Evolutionary conservation across 73 alveolate genomes (phyloP).

Genomic region (Tetrahymena elliotti): DNA sequence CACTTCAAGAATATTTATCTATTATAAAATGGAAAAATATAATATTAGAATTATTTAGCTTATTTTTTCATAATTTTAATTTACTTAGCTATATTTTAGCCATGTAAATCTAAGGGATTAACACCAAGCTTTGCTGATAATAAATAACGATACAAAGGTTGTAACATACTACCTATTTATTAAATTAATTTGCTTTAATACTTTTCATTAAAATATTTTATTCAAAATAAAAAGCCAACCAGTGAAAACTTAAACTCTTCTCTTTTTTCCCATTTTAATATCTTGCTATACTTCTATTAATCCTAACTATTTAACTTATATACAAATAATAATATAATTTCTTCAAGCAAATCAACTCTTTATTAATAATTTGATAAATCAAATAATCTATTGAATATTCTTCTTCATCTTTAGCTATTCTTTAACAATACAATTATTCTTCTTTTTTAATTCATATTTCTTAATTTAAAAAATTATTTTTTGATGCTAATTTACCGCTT

Average conservation of each 20-base stretch:
- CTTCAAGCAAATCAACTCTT: neutral
- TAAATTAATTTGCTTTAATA: neutral
- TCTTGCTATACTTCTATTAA: neutral
- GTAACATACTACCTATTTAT: neutral
- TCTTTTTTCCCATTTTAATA: neutral
- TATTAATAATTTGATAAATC: neutral
- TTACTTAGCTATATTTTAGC: neutral
- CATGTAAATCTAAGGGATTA: neutral
- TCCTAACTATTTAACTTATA: neutral
- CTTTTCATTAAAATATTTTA: neutral
- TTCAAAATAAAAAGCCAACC: neutral
- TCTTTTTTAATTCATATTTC: too few relatives aligned
- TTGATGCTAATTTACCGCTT: too few relatives aligned
- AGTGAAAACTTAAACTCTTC: neutral
- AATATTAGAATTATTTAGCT: neutral
- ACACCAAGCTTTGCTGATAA: neutral
- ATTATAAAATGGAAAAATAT: neutral
- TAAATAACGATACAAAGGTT: neutral
- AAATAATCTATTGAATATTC: neutral
- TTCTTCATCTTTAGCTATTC: neutral
- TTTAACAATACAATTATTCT: too few relatives aligned
- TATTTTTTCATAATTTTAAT: neutral
- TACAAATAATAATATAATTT: neutral
- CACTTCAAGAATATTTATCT: neutral
- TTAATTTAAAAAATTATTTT: too few relatives aligned